A percentile compares a stretch with the other conserved stretches of the same genome.
phyloP scores from a whole-genome alignment of 2,329 filamentous ascomycete genomes.

The Alternaria triticina region DNA sequence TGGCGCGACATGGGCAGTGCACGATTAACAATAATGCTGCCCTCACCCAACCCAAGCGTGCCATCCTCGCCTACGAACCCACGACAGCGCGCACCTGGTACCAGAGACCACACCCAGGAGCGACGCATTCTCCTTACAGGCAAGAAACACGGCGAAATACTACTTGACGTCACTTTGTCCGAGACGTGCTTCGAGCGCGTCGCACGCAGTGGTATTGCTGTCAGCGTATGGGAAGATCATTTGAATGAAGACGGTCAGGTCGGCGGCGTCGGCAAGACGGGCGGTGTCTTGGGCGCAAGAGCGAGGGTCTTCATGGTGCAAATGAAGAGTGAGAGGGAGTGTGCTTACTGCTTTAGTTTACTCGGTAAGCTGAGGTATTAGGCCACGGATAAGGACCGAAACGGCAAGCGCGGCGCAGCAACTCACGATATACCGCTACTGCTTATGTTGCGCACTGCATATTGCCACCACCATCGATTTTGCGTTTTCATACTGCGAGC shows the following conservation, averaged over 20 bases:
- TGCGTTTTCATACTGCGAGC: background rate
- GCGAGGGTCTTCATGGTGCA: conserved; percentile 71
- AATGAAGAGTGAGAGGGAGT: conserved; percentile 55
- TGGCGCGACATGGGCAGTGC: conserved; percentile 94
- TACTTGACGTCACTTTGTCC: conserved; percentile 84
- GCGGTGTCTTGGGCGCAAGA: conserved; percentile 62
- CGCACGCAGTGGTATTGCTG: conserved; percentile 83
- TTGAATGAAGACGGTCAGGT: conserved; percentile 59
- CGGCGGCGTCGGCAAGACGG: conserved; percentile 64
- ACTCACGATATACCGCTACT: background rate
- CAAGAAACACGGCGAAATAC: conserved; percentile 69
- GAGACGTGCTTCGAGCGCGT: conserved; percentile 85
- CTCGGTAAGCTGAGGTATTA: conserved; percentile 59
- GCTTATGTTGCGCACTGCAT: background rate
- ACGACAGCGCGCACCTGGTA: conserved; percentile 45
- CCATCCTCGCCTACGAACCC: conserved; percentile 34
- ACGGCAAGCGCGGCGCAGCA: background rate
- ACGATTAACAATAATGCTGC: conserved; percentile 78
- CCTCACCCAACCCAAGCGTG: conserved; percentile 61
- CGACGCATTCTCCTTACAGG: conserved; percentile 84
- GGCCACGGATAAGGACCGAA: background rate
- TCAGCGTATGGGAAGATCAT: conserved; percentile 80
- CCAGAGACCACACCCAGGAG: conserved; percentile 62
- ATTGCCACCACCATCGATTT: background rate
- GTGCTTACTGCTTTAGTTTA: conserved; percentile 56